Percentiles rank a stretch among this genome's conserved stretches.
These are phyloP conservation scores for Phytopythium chamaehyphon DNA, from an alignment of 352 stramenopile genomes.

Conservation along the genomic window DNA sequence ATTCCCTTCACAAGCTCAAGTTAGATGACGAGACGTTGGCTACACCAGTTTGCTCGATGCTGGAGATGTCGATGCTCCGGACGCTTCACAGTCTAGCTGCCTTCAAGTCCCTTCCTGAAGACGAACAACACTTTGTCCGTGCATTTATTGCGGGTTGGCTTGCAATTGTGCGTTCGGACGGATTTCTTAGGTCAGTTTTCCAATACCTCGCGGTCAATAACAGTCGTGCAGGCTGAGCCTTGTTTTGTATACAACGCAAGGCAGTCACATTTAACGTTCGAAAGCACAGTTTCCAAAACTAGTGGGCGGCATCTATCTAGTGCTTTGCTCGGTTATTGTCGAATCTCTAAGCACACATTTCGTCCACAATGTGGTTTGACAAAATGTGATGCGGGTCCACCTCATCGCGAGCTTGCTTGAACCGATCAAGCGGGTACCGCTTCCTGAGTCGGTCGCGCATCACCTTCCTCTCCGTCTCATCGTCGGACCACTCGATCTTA, in stretches of 20 bases:
- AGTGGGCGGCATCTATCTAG: no score
- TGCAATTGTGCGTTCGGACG: neutral
- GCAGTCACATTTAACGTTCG: no score
- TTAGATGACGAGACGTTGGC: constrained; percentile 10
- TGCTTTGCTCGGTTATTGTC: no score
- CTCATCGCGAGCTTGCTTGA: constrained; percentile 84
- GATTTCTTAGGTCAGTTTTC: neutral
- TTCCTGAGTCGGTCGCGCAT: constrained; percentile 65
- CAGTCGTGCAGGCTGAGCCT: neutral
- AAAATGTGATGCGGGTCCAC: constrained; percentile 94
- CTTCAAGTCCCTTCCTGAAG: constrained; percentile 2
- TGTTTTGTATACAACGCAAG: no score
- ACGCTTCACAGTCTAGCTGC: constrained; percentile 24
- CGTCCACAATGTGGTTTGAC: constrained; percentile 88
- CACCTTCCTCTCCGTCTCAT: constrained; percentile 36
- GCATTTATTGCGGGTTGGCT: constrained; percentile 33
- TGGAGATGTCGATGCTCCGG: constrained; percentile 29
- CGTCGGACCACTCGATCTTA: constrained; percentile 92
- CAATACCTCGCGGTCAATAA: no score
- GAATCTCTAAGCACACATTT: constrained; percentile 41
- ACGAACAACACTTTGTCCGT: constrained; percentile 16
- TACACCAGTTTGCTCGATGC: constrained; percentile 10
- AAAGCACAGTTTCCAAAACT: no score
- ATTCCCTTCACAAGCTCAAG: constrained; percentile 6
- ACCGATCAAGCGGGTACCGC: constrained; percentile 88